phyloP scores from a whole-genome alignment of 306 rosid genomes.

The Mimosa pudica region DNA sequence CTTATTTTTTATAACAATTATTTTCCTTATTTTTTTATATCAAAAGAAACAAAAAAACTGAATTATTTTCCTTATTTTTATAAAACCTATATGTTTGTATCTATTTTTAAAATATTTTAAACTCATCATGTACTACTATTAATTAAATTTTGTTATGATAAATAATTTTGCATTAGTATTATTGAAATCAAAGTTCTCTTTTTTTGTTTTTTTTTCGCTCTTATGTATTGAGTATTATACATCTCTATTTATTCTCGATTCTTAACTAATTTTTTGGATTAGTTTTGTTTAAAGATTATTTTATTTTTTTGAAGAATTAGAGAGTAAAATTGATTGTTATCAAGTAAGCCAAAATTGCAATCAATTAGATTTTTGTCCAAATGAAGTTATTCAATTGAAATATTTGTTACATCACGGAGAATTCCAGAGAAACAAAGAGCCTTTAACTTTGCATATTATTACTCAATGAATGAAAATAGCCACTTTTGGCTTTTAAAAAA shows the following conservation, averaged over 20 bases:
- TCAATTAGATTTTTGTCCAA: not conserved
- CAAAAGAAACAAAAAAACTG: no score
- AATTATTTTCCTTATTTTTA: no score
- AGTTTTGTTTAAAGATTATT: no score
- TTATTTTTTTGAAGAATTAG: not conserved
- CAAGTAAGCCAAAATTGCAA: no score
- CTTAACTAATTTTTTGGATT: not conserved
- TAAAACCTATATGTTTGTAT: not conserved
- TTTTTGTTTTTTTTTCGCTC: not conserved
- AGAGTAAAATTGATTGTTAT: not conserved
- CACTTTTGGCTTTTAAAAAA: constrained; percentile 42
- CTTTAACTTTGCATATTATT: not conserved
- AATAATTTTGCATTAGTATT: not conserved
- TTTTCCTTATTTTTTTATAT: no score
- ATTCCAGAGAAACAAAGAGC: not conserved
- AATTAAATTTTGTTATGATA: not conserved
- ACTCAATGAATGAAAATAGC: constrained; percentile 10
- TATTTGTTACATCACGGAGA: not conserved
- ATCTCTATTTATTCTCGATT: not conserved
- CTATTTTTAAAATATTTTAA: not conserved
- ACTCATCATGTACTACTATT: not conserved
- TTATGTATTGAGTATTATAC: not conserved
- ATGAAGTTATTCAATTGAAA: not conserved
- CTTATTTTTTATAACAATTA: no score
- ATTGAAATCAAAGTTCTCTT: not conserved